A percentile compares a stretch with the other conserved stretches of the same genome.
Conservation (phyloP, 345 rosid genomes). For the Euclidium syriacum region DNA sequence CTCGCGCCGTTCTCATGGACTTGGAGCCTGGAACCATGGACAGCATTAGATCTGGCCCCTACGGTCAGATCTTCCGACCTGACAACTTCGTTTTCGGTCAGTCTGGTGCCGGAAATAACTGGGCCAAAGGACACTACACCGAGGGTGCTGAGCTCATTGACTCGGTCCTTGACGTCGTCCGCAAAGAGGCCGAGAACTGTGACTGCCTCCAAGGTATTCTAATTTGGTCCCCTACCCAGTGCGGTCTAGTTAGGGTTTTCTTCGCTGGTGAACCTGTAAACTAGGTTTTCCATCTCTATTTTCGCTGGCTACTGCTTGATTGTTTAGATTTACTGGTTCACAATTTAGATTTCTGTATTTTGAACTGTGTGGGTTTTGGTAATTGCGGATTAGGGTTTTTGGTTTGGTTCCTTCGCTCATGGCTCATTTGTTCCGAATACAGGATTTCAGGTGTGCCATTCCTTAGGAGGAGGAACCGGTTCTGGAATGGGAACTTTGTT, state of each 20-base stretch:
- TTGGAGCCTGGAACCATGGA: no score
- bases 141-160: conserved; percentile 64
- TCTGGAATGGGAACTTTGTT: conserved; percentile 48
- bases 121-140: conserved; percentile 65
- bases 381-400: not conserved
- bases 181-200: conserved; percentile 65
- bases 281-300: not conserved
- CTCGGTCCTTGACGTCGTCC: conserved; percentile 55
- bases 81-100: conserved; percentile 58
- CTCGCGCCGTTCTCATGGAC: conserved; percentile 36
- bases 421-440: not conserved
- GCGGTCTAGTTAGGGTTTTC: not conserved
- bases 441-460: conserved; percentile 50
- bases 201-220: conserved; percentile 55
- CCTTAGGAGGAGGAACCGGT: conserved; percentile 45
- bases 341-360: no score
- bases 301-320: no score
- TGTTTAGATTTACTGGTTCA: not conserved
- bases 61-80: conserved; percentile 10
- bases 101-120: conserved; percentile 57
- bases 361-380: not conserved
- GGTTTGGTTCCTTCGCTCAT: not conserved
- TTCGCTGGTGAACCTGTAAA: not conserved
- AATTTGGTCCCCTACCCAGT: not conserved
- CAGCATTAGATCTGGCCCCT: no score